A percentile compares a stretch with the other conserved stretches of the same genome.
phyloP scores from a whole-genome alignment of 306 rosid genomes.

The Abrus precatorius region DNA sequence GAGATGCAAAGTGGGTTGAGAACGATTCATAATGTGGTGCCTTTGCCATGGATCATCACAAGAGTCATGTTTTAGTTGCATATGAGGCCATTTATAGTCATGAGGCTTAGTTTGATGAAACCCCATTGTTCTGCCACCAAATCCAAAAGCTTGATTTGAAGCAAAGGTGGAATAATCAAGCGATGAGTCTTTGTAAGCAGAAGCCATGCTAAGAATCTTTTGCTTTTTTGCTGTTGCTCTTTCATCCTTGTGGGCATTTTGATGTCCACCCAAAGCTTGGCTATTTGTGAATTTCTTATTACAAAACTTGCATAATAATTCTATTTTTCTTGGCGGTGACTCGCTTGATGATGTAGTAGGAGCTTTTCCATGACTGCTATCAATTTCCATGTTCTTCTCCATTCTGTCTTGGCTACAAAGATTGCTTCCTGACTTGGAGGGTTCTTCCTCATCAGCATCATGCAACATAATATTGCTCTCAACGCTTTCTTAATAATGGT shows the following conservation, averaged over 20 bases:
- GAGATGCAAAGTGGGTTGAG: neutral
- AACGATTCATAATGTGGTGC: neutral
- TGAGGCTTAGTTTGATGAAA: neutral
- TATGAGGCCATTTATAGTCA: neutral
- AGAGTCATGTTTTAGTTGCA: neutral
- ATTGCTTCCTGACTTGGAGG: neutral
- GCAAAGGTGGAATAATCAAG: neutral
- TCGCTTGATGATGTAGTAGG: neutral
- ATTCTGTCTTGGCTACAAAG: neutral
- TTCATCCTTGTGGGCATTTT: slow-evolving; percentile 28
- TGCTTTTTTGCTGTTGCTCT: neutral
- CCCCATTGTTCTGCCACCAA: neutral
- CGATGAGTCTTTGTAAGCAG: neutral
- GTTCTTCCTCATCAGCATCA: neutral
- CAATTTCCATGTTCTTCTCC: neutral
- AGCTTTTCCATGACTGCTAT: neutral
- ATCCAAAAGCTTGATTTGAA: neutral
- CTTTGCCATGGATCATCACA: neutral
- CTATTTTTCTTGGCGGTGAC: neutral
- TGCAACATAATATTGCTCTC: no score
- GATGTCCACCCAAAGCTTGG: slow-evolving; percentile 39
- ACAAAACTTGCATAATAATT: neutral
- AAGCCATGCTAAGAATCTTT: slow-evolving; percentile 18
- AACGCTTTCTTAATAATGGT: no score
- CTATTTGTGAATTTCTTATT: neutral